Evolutionary conservation across 2,329 filamentous ascomycete species (phyloP).

Genomic region (Botrytis hyacinthi): DNA sequence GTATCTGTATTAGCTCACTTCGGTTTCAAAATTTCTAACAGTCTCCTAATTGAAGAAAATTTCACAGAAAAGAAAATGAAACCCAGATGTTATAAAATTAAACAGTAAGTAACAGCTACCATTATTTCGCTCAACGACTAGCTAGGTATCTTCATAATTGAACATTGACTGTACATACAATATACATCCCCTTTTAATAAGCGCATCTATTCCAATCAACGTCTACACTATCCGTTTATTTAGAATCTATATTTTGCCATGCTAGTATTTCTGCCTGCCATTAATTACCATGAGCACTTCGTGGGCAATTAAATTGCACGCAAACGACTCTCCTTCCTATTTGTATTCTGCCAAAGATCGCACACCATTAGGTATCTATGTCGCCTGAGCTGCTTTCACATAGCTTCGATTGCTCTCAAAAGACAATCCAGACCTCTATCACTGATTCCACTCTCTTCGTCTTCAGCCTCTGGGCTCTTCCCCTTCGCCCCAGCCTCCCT

Average conservation of each 20-base stretch:
- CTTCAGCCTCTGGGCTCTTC: conserved; percentile 41
- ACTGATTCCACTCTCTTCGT: conserved; percentile 44
- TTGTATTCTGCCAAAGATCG: not conserved
- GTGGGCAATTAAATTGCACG: not conserved
- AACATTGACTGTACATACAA: not conserved
- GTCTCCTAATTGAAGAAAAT: not conserved
- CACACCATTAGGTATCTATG: not conserved
- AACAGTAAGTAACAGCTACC: not conserved
- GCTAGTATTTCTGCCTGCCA: not conserved
- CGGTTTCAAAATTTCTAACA: not conserved
- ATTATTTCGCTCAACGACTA: not conserved
- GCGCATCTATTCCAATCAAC: not conserved
- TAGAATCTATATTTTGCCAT: not conserved
- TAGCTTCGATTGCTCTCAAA: conserved; percentile 56
- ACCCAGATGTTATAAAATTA: too few species aligned
- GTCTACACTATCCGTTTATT: not conserved
- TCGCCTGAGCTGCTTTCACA: conserved; percentile 43
- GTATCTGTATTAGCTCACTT: not conserved
- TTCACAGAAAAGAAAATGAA: not conserved
- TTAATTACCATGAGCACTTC: conserved; percentile 3
- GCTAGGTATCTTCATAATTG: not conserved
- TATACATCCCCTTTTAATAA: not conserved
- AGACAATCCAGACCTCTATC: conserved; percentile 58
- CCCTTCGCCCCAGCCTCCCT: conserved; percentile 49
- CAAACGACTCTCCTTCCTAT: not conserved